Evolutionary conservation across 306 rosid genomes (phyloP).

Genomic region (Neltuma alba): DNA sequence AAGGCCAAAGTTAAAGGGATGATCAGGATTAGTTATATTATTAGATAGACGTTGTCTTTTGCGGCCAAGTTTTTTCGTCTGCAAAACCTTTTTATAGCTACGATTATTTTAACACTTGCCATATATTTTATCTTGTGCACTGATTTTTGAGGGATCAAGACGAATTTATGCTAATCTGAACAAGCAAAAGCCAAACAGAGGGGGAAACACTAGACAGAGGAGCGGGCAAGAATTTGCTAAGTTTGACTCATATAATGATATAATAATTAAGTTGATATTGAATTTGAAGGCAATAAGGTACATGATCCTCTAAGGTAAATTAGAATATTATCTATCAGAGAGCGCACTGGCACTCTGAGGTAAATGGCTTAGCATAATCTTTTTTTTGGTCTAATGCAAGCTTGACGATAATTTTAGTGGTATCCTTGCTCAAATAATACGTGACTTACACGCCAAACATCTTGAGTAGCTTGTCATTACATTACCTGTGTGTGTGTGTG

Average conservation of each 20-base stretch:
- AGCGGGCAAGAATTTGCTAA: not conserved
- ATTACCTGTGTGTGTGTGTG: not conserved
- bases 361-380: not conserved
- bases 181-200: not conserved
- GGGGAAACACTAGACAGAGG: not conserved
- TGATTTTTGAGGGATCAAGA: not conserved
- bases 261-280: not conserved
- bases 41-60: not conserved
- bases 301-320: not conserved
- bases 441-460: not conserved
- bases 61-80: not conserved
- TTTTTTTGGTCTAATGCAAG: not conserved
- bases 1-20: not conserved
- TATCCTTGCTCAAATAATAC: not conserved
- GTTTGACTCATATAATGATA: not conserved
- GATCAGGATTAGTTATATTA: constrained; percentile 1
- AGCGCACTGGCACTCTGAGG: not conserved
- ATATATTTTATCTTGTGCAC: not conserved
- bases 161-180: not conserved
- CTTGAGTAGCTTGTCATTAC: not conserved
- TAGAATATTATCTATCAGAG: not conserved
- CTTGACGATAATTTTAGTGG: not conserved
- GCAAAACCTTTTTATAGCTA: not conserved
- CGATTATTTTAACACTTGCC: not conserved
- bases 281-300: too few species aligned